Base-by-base conservation (phyloP, 257 asterid genomes). In the Nicotiana benthamiana region DNA sequence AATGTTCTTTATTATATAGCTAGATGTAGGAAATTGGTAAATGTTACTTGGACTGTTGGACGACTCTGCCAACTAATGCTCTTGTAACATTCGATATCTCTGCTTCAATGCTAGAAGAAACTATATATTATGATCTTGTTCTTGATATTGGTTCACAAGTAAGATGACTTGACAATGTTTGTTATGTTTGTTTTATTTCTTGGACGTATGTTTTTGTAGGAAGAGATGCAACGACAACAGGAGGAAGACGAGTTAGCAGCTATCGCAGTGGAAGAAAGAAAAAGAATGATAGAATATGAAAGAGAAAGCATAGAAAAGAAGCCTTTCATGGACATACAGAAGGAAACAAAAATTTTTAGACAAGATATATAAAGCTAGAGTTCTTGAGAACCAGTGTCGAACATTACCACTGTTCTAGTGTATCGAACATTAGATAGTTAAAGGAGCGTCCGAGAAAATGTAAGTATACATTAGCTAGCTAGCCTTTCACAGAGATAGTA, bases 281-380 rank as follows among this genome's bases (percentile, higher is more conserved):
- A 79, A 65, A 80, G 75, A 54, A 84, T 81, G 90, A 72, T 80
- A 59, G 86, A 87, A 66, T 77, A 74, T 51, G 90, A 87, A 75
- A 87, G 72, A 77, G 83, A 87, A 46, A 83, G 26, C 75, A 85
- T 87, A 43, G 88, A 81, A 77, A 70, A 52, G 85, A 54, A 63
- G 65, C 80, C 83, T 22, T 81, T 46, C 66, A 72, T 83, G 77
- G 79, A 85, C 27, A 85, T 85, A 66, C 72, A 85, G 20, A 12
- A 75, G 54, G 88, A 87, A 82, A 85, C 89, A 48, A 84, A 82
- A 56, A 87, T 78, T 81, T 80, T 87, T 76, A 84, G 90, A 82
- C 88, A 84, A 65, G 82, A 77, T 43, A 66, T 80, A 84, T n/a
- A 83, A 43, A 74, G 86, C 86, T 66, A 80, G 88, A 77, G 66